phyloP scores from a whole-genome alignment of 2,329 filamentous ascomycete species.

The Plenodomus biglobosus region DNA sequence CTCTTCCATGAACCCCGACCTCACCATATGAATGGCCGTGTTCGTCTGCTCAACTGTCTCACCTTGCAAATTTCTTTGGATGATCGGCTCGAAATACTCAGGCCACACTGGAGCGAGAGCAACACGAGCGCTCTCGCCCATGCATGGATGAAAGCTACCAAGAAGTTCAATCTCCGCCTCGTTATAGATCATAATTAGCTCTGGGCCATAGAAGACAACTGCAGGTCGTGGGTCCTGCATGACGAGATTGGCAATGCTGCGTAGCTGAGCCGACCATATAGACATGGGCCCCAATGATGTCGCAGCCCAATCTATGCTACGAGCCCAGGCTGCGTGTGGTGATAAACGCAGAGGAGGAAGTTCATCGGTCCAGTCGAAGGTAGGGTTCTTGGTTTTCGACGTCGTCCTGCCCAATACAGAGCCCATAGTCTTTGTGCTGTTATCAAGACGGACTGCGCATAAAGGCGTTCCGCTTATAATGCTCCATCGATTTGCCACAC shows the following conservation, averaged over 20 bases:
- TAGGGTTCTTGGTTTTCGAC: neutral
- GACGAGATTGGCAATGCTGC: constrained; percentile 74
- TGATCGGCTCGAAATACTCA: constrained; percentile 26
- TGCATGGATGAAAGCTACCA: constrained; percentile 54
- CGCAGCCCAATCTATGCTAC: constrained; percentile 68
- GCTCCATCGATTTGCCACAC: neutral
- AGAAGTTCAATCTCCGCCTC: constrained; percentile 38
- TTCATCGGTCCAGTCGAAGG: constrained; percentile 12
- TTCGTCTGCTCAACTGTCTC: constrained; percentile 55
- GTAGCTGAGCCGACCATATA: constrained; percentile 66
- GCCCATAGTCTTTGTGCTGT: neutral
- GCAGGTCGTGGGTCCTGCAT: constrained; percentile 60
- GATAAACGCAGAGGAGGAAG: constrained; percentile 5
- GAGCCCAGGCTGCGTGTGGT: constrained; percentile 24
- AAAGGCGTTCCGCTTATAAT: neutral
- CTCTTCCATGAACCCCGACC: constrained; percentile 71
- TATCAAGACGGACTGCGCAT: constrained; percentile 5
- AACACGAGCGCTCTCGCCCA: constrained; percentile 63
- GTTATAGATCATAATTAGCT: constrained; percentile 45
- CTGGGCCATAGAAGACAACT: constrained; percentile 58
- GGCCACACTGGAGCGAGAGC: constrained; percentile 67
- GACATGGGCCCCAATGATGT: constrained; percentile 73
- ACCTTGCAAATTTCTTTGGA: constrained; percentile 23
- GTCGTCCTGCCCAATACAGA: neutral
- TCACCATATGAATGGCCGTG: constrained; percentile 68